Base-by-base conservation (phyloP, 2,329 filamentous ascomycete genomes). In the Fusarium udum region DNA sequence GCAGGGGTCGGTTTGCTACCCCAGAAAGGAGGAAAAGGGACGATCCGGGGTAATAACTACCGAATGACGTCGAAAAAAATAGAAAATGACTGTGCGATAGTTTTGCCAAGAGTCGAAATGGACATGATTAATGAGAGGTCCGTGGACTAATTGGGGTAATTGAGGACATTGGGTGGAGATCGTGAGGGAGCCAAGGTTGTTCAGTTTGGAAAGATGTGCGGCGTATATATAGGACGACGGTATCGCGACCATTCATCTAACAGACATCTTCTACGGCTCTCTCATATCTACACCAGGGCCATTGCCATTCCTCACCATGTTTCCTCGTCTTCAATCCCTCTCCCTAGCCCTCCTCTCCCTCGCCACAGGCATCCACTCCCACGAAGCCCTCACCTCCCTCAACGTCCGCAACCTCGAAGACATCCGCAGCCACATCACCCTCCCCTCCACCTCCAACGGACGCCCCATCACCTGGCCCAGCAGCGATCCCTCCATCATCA, bases 341-440 rank as follows among this genome's bases (percentile, higher is more conserved):
- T 73, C 61, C 0, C 8, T 72, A 4, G 70, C 56, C 18, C 22
- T 72, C 14, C 10, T 72, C 14, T 37, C 57, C 3, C 37, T 73
- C 5, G 22, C 26, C 3, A 24, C 42, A 9, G 57, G 67, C 13
- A 40, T 43, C 13, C 28, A 16, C 11, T 49, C 61, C 22, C 31
- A 53, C 6, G 58, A 60, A n/a, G 67, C 62, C 9, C 53, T 77
- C 7, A 57, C 64, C 4, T 57, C 64, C 20, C 48, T 83, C 13
- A 53, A 71, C 3, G 64, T 83, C 4, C 76, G 72, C 43, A 84
- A 84, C 66, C 67, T 83, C 26, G 76, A 80, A 13, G 79, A 84
- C 53, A 78, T 85, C 52, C 78, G 81, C 24, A 82, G 83, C 31
- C 84, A 85, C 63, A 68, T 85, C 26, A 68, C 79, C 43, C 76